Evolutionary conservation across 2,329 filamentous ascomycete species (phyloP), one percentile per base, ranked within the genome.

Genomic region (Byssothecium circinans): DNA sequence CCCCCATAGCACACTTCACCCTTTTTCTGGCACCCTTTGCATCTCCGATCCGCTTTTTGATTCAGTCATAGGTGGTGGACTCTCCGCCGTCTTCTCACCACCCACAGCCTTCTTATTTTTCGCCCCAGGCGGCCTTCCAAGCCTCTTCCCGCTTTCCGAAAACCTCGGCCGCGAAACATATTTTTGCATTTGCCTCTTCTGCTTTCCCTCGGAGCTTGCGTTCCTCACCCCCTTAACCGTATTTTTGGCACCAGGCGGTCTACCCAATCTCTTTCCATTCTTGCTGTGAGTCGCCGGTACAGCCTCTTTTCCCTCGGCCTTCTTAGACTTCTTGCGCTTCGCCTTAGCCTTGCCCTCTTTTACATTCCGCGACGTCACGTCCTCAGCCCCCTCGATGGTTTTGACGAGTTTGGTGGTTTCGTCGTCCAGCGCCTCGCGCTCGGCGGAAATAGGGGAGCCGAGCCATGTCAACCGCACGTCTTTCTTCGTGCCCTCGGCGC

Each of bases 401-500:
- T 8, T 12, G 12, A 14, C 14, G 5, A 32, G 29, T 14, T 32
- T n/a, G 6, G 29, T 32, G 7, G 29, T 32, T 12, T 19, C 8
- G 15, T 4, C n/a, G 34, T 17, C 19, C 8, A 36, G 15, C 8
- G 5, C 34, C 8, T 58, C 43, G n/a, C 60, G 46, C n/a, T 61
- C 58, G 0, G 65, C 54, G 15, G 64, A 69, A 7, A 70, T 67
- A 0, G 67, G 67, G 7, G 57, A 58, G 1, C 69, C 69, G 58
- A 70, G 61, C 69, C 68, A 71, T 12, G 67, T 72, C 35, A 72
- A 46, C 23, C 65, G 64, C 10, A 72, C 64, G 37, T 72, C 69
- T 37, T 62, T 66, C 15, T 49, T 55, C 1, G 59, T 64, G 6
- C 61, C 65, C 2, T 54, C 27, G 36, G 53, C 58, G 17, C 48